phyloP scores from a whole-genome alignment of 225 moss, liverwort and hornwort genomes.

The Physcomitrellopsis africana region DNA sequence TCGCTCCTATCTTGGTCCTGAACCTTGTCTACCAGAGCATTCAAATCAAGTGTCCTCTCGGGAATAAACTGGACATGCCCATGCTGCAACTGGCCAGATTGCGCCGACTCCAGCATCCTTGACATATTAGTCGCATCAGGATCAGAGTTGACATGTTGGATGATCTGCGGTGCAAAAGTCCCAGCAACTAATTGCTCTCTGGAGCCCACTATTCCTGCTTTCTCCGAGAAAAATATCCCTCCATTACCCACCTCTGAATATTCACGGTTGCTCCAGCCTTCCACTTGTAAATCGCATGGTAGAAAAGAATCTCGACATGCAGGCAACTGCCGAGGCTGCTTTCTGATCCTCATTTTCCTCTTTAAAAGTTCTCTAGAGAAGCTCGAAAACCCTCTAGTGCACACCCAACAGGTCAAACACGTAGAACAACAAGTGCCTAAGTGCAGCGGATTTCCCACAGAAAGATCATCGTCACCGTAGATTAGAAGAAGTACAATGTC shows the following conservation, averaged over 20 bases:
- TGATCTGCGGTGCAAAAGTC: neutral
- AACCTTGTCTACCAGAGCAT: no score
- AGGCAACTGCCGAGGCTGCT: conserved; percentile 39
- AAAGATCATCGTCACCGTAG: conserved; percentile 9
- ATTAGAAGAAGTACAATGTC: neutral
- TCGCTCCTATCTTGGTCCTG: neutral
- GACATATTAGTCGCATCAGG: neutral
- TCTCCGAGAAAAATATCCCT: neutral
- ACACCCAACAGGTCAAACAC: conserved; percentile 22
- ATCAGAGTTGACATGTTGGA: conserved; percentile 13
- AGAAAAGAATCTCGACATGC: conserved; percentile 27
- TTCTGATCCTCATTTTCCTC: conserved; percentile 42
- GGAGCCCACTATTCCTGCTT: conserved; percentile 2
- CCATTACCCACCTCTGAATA: conserved; percentile 19
- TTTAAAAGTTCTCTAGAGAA: conserved; percentile 9
- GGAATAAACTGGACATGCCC: neutral
- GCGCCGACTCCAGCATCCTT: neutral
- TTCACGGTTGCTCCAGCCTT: conserved; percentile 17
- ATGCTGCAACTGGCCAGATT: conserved; percentile 2
- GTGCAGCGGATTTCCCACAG: conserved; percentile 1
- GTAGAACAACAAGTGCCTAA: conserved; percentile 19
- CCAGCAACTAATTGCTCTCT: conserved; percentile 14
- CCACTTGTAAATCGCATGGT: conserved; percentile 21
- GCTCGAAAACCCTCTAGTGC: conserved; percentile 11
- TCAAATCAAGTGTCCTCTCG: neutral